Evolutionary conservation across 495 filamentous ascomycete species (phyloP), one percentile per base, ranked within the genome.

Genomic region (Lepidopterella palustris): DNA sequence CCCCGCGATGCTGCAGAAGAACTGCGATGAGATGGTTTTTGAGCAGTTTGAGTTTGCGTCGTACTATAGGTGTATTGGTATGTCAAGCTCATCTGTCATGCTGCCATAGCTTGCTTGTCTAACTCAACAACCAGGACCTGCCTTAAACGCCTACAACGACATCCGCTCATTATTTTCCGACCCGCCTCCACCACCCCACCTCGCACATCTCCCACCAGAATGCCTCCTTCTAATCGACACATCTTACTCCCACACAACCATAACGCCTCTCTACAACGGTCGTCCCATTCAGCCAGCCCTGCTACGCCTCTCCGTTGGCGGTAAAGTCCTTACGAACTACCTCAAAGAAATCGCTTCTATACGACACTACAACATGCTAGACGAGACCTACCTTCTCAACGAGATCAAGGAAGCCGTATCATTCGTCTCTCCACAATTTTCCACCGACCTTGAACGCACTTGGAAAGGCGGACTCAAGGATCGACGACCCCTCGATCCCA

Each of bases 11-110:
- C 74, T 99, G 53, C 92, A 97, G 73, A 83, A 82, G 18, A 91
- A 96, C 69, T 89, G 89, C 58, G 93, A 97, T 70, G 90, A 99
- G 77, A 89, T 99, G 70, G 82, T 97, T 0, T 97, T 97, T 77
- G 93, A 99, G 70, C 92, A 97, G 70, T 97, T 91, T 78, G 90
- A 89, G n/a, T 97, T 97, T 73, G 82, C 87, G 18, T 84, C 85
- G 48, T 96, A 95, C 72, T 85, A 84, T 57, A 81, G 93, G 50
- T 85, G 80, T 65, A 72, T 89, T 57, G 86, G 87, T 87, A 62
- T 70, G 84, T 80, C 68, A 68, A 65, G 49, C 15, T 3, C 24
- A 47, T 11, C 53, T 27, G 20, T 26, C 9, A 8, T 10, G 18
- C 21, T 48, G 68, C 25, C 26, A 13, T 11, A 20, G 42, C 35